A percentile compares a stretch with the other conserved stretches of the same genome.
These are phyloP conservation scores for Warburgia ugandensis DNA, from an alignment of 164 flowering plant genomes.

Conservation along the genomic window DNA sequence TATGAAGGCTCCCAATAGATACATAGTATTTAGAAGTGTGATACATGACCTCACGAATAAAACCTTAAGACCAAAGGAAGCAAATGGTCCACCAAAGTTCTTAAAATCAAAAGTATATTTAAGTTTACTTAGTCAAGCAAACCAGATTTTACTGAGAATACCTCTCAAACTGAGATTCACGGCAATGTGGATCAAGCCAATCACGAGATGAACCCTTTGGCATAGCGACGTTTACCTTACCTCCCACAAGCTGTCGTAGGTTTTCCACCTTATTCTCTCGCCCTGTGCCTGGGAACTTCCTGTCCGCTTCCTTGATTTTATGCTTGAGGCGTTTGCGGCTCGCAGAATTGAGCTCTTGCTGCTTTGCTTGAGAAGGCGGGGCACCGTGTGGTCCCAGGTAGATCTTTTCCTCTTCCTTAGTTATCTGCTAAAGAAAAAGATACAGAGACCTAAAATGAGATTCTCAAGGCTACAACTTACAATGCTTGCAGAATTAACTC, in stretches of 20 bases:
- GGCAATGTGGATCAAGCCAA: constrained; percentile 97
- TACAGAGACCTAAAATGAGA: neutral
- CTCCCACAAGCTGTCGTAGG: constrained; percentile 73
- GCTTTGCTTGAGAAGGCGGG: constrained; percentile 73
- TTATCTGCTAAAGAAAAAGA: constrained; percentile 23
- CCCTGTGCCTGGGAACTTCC: constrained; percentile 42
- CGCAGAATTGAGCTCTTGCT: constrained; percentile 39
- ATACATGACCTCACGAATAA: no score
- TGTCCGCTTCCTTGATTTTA: constrained; percentile 87
- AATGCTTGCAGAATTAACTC: neutral
- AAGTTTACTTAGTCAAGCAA: no score
- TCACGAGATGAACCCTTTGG: constrained; percentile 59
- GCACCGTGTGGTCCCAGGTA: constrained; percentile 95
- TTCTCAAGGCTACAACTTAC: neutral
- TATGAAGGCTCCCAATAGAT: no score
- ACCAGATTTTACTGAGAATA: no score
- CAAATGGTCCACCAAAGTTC: no score
- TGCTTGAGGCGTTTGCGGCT: constrained; percentile 74
- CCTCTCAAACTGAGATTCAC: constrained; percentile 80
- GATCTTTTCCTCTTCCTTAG: constrained; percentile 54
- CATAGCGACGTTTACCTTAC: constrained; percentile 23
- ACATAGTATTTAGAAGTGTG: no score
- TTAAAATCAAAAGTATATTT: no score
- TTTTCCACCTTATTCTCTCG: constrained; percentile 81
- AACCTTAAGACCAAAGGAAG: no score